Conservation (phyloP, 2,329 filamentous ascomycete species). For the Plectosphaerella plurivora region DNA sequence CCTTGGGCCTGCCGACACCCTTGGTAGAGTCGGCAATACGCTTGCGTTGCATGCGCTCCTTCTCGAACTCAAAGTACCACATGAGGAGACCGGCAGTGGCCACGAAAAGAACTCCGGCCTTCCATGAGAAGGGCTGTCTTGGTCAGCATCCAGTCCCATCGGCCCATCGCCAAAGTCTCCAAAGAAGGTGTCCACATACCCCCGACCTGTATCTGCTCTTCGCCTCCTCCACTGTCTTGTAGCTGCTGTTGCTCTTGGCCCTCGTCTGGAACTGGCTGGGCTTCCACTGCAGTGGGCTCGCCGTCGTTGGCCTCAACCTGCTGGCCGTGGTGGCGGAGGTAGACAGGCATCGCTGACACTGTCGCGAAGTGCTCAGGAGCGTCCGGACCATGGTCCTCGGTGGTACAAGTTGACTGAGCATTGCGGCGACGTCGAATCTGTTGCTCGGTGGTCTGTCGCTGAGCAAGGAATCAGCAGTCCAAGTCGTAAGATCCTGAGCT, state of each 20-base stretch:
- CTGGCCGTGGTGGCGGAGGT: constrained; percentile 25
- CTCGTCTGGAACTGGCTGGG: constrained; percentile 30
- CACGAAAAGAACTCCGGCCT: constrained; percentile 82
- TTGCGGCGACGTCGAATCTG: constrained; percentile 14
- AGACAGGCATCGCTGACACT: constrained; percentile 39
- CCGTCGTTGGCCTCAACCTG: constrained; percentile 26
- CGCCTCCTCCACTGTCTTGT: constrained; percentile 54
- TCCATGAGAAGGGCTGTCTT: constrained; percentile 83
- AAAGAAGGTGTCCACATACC: constrained; percentile 54
- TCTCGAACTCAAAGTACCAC: constrained; percentile 91
- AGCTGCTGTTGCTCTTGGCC: constrained; percentile 26
- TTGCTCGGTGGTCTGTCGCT: background rate
- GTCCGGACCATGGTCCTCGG: constrained; percentile 29
- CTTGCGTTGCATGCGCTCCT: constrained; percentile 83
- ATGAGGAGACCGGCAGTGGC: constrained; percentile 71
- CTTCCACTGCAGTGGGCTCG: constrained; percentile 23
- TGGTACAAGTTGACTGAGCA: constrained; percentile 32
- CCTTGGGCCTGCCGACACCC: constrained; percentile 86
- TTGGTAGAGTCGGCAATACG: constrained; percentile 88
- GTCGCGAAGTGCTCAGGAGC: constrained; percentile 23
- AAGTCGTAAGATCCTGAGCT: constrained; percentile 7
- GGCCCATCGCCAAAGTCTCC: too few relatives aligned
- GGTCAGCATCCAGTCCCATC: too few relatives aligned
- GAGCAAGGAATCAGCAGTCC: background rate
- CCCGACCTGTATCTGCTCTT: constrained; percentile 55